Conservation (phyloP, 208 protist species). For the Leishmania turanica region DNA sequence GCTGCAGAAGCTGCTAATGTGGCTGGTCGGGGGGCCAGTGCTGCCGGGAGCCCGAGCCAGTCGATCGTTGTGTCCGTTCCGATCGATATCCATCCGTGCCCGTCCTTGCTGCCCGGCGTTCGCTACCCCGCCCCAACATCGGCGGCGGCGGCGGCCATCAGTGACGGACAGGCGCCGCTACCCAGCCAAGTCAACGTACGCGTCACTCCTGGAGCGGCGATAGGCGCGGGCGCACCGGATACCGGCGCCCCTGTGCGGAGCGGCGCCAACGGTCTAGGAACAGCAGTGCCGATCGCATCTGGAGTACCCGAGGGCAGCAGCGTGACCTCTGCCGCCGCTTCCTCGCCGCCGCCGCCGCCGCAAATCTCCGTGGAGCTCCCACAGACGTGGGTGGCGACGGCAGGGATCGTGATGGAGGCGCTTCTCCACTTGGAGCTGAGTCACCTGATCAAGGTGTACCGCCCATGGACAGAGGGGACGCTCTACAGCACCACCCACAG, state of each 20-base stretch:
- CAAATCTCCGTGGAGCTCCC: slow-evolving; percentile 36
- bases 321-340: neutral
- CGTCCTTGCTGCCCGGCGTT: slow-evolving; percentile 26
- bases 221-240: neutral
- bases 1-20: neutral
- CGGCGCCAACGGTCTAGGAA: neutral
- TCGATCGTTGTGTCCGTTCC: slow-evolving; percentile 19
- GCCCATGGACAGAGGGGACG: slow-evolving; percentile 42
- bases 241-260: neutral
- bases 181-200: slow-evolving; percentile 24
- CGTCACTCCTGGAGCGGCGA: neutral
- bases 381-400: slow-evolving; percentile 34
- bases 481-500: slow-evolving; percentile 44
- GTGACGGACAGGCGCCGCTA: slow-evolving; percentile 18
- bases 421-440: slow-evolving; percentile 65
- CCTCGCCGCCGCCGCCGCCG: neutral
- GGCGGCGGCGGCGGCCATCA: slow-evolving; percentile 19
- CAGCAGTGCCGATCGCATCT: neutral
- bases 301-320: neutral
- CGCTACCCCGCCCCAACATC: slow-evolving; percentile 30
- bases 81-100: slow-evolving; percentile 10
- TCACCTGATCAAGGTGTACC: slow-evolving; percentile 54
- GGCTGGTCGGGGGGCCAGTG: neutral
- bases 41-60: neutral
- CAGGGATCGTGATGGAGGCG: slow-evolving; percentile 59